These are phyloP conservation scores for Glaciozyma martinii DNA, from an alignment of 768 basidiomycete species.

Conservation along the genomic window DNA sequence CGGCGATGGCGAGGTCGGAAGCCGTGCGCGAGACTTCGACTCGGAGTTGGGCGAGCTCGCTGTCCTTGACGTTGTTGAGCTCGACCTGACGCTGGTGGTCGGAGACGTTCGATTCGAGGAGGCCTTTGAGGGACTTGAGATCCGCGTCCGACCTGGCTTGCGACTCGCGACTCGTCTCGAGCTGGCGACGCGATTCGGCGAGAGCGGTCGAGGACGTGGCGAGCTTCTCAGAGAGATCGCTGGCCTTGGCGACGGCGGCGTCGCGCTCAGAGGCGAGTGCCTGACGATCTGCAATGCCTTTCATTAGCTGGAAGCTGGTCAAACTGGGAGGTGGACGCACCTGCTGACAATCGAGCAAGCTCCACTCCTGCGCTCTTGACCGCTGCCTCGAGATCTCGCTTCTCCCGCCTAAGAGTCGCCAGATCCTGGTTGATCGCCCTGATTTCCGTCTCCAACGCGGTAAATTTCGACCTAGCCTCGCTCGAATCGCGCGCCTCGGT, in stretches of 20 bases:
- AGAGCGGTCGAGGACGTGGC: not conserved
- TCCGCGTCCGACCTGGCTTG: conserved; percentile 66
- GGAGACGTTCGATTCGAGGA: conserved; percentile 72
- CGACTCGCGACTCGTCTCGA: conserved; percentile 48
- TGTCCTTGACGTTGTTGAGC: conserved; percentile 76
- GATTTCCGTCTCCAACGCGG: conserved; percentile 15
- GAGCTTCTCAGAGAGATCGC: conserved; percentile 9
- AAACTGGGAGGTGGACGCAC: not conserved
- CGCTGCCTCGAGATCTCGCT: conserved; percentile 63
- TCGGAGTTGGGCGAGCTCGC: conserved; percentile 67
- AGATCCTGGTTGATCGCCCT: conserved; percentile 49
- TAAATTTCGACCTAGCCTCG: conserved; percentile 11
- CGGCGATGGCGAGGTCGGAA: conserved; percentile 57
- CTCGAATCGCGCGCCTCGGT: conserved; percentile 5
- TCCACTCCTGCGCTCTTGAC: conserved; percentile 70
- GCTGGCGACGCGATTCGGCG: conserved; percentile 42
- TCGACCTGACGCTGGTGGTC: conserved; percentile 77
- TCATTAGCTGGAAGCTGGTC: not conserved
- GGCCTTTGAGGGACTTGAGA: conserved; percentile 72
- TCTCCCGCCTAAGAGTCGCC: conserved; percentile 63
- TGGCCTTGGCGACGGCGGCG: conserved; percentile 4
- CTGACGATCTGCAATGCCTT: conserved; percentile 51
- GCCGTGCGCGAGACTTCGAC: conserved; percentile 54
- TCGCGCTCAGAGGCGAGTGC: conserved; percentile 51
- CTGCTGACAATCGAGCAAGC: conserved; percentile 49